Evolutionary conservation across 306 rosid genomes (phyloP), one percentile per base, ranked within the genome.

Genomic region (Dryas drummondii): DNA sequence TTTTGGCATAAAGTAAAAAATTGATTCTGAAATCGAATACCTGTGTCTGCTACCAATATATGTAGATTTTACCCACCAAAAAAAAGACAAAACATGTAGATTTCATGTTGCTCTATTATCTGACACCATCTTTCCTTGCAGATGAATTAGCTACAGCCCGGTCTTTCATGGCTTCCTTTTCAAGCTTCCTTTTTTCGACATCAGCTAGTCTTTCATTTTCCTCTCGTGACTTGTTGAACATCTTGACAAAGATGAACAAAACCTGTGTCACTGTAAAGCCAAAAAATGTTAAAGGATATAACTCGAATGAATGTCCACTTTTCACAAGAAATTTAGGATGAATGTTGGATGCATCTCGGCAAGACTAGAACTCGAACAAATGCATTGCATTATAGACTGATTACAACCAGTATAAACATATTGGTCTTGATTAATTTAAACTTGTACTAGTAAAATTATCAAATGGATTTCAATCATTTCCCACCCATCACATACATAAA

Each of bases 151-250:
- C 78, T 15, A 85, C 74, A n/a, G 85, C 66, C 77, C 87, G 80
- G 41, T 94, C 98, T 86, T 91, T 94, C 88, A 87, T 66, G 80
- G 97, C 96, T 86, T 94, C 98, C 84, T 90, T 94, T 76, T 94
- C 98, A 73, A 87, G 75, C 77, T 84, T 94, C 91, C 84, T 94
- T 74, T 87, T 94, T 73, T 91, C 98, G 57, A 86, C 96, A 71
- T 91, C 98, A 6, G 98, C 98, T 78, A 49, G 88, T 78, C 82
- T 87, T 80, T 82, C 94, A 66, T 94, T 94, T 91, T 94, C 98
- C 58, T 94, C 98, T 80, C 88, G 87, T 9, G 98, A 94, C 87
- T 94, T 94, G 26, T 84, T 94, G 83, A 94, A 94, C 86, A 78
- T 91, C 87, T 86, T 94, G 26, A 94, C 91, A 42, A 94, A 94